phyloP scores from a whole-genome alignment of 2,329 filamentous ascomycete genomes.

The Hypoxylon sp. region DNA sequence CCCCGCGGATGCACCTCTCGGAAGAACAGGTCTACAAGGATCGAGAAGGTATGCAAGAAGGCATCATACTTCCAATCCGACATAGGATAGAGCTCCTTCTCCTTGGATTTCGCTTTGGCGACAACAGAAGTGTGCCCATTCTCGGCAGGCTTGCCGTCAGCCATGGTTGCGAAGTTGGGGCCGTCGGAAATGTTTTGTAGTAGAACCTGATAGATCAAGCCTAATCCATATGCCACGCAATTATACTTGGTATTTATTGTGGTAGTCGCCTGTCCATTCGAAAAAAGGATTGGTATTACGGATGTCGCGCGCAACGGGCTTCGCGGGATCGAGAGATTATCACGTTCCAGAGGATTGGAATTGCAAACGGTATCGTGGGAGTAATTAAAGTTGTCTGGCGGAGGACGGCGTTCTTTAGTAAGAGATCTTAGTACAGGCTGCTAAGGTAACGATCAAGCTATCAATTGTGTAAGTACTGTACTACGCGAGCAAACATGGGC shows the following conservation, averaged over 20 bases:
- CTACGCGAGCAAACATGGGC: constrained; percentile 27
- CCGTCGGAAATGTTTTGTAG: constrained; percentile 6
- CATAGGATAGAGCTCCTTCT: constrained; percentile 75
- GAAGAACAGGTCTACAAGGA: constrained; percentile 97
- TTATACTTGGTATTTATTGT: constrained; percentile 2
- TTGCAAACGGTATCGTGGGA: constrained; percentile 23
- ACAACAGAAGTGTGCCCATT: constrained; percentile 34
- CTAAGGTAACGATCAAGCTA: constrained; percentile 22
- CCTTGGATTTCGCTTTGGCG: constrained; percentile 40
- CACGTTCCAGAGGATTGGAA: constrained; percentile 31
- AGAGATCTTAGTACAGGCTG: constrained; percentile 2
- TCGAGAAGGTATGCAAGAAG: constrained; percentile 81
- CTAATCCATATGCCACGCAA: constrained; percentile 24
- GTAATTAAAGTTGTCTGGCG: constrained; percentile 1
- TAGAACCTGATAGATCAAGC: constrained; percentile 10
- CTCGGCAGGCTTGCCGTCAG: constrained; percentile 42
- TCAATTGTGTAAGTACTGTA: constrained; percentile 17
- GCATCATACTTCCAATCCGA: constrained; percentile 81
- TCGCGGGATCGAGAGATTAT: constrained; percentile 17
- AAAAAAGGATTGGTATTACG: constrained; percentile 11
- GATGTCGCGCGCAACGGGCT: constrained; percentile 6
- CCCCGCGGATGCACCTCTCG: constrained; percentile 95
- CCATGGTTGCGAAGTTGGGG: constrained; percentile 39
- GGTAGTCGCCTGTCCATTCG: constrained; percentile 5
- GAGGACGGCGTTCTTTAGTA: constrained; percentile 20